These are phyloP conservation scores for Saprolegnia parasitica DNA, from an alignment of 352 stramenopile genomes.

Conservation along the genomic window DNA sequence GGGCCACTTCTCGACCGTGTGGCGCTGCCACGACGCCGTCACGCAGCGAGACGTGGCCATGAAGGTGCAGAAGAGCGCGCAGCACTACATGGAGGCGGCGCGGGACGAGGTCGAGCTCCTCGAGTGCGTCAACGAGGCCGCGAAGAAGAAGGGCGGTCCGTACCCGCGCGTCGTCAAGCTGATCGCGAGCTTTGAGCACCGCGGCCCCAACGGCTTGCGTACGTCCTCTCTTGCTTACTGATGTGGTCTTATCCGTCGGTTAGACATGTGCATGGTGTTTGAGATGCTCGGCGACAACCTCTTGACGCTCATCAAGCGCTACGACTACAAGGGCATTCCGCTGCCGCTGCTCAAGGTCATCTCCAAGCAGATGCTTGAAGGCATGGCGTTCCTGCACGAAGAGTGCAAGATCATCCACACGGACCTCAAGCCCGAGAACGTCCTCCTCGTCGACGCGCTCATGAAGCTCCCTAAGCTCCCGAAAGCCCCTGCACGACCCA, in stretches of 20 bases:
- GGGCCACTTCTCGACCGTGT: slow-evolving; percentile 99
- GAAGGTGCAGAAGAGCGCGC: slow-evolving; percentile 97
- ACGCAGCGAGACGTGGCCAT: slow-evolving; percentile 88
- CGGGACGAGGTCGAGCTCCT: slow-evolving; percentile 98
- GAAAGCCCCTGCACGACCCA: not conserved
- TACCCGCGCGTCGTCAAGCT: slow-evolving; percentile 57
- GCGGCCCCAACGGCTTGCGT: slow-evolving; percentile 92
- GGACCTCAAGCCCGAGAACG: slow-evolving; percentile 99
- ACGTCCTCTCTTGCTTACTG: slow-evolving; percentile 28
- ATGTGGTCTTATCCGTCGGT: not conserved
- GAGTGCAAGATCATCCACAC: slow-evolving; percentile 99
- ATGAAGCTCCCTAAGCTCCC: slow-evolving; percentile 61
- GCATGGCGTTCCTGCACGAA: slow-evolving; percentile 95
- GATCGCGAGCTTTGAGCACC: slow-evolving; percentile 90
- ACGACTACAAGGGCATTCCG: slow-evolving; percentile 97
- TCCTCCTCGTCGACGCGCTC: slow-evolving; percentile 87
- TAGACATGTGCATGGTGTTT: slow-evolving; percentile 98
- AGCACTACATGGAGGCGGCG: slow-evolving; percentile 97
- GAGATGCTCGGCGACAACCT: slow-evolving; percentile 99
- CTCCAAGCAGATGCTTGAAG: slow-evolving; percentile 92
- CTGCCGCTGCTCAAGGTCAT: slow-evolving; percentile 94
- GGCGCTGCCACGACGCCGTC: slow-evolving; percentile 92
- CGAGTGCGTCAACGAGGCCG: slow-evolving; percentile 80
- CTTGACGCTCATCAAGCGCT: slow-evolving; percentile 98
- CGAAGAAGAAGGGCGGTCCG: slow-evolving; percentile 35